A percentile compares a stretch with the other conserved stretches of the same genome.
Conservation (phyloP, 345 rosid genomes). For the Streptanthus diversifolius region DNA sequence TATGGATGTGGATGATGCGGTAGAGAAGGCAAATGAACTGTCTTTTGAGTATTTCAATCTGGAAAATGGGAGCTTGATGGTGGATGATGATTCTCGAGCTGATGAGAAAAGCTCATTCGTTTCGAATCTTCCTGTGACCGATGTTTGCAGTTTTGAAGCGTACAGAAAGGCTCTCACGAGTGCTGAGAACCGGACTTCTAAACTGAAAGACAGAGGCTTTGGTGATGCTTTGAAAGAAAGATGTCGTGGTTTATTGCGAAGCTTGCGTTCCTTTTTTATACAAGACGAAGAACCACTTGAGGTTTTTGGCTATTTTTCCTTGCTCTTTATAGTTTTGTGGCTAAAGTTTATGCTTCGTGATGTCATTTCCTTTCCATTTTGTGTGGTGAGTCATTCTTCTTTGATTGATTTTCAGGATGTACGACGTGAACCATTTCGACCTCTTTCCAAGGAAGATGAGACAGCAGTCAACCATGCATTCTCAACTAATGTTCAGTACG, state of each 20-base stretch:
- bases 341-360: neutral
- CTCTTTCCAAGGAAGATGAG: constrained; percentile 22
- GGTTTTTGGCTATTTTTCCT: constrained; percentile 19
- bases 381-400: neutral
- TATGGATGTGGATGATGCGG: constrained; percentile 21
- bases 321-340: neutral
- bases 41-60: neutral
- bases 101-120: constrained; percentile 5
- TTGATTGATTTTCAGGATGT: constrained; percentile 15
- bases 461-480: constrained; percentile 28
- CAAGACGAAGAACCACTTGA: constrained; percentile 40
- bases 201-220: constrained; percentile 26
- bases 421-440: constrained; percentile 9
- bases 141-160: constrained; percentile 29
- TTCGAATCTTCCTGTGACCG: constrained; percentile 6
- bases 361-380: neutral
- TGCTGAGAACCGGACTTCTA: constrained; percentile 19
- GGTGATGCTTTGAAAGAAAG: constrained; percentile 37
- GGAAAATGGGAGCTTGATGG: constrained; percentile 13
- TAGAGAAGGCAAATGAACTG: neutral
- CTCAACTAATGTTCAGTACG: constrained; percentile 47
- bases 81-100: constrained; percentile 2
- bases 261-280: constrained; percentile 39
- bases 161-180: constrained; percentile 27
- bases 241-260: constrained; percentile 33